phyloP scores from a whole-genome alignment of 1,284 basidiomycete genomes.

The Heterobasidion irregulare region DNA sequence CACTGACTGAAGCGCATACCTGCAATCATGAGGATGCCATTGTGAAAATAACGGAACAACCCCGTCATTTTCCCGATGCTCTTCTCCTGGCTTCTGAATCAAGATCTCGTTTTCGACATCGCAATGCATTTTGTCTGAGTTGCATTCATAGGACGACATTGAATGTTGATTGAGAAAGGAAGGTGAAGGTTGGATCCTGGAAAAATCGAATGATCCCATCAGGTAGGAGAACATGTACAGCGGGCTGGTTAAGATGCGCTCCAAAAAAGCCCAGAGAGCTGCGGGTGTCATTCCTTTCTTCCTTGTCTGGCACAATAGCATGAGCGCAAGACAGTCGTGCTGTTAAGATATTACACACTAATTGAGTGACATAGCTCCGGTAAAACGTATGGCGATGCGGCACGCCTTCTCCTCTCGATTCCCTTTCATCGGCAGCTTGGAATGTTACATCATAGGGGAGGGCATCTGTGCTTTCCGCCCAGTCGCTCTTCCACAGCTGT shows the following conservation, averaged over 20 bases:
- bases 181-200: slow-evolving; percentile 25
- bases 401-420: slow-evolving; percentile 28
- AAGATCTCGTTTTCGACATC: slow-evolving; percentile 3
- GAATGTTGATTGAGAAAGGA: slow-evolving; percentile 19
- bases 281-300: background rate
- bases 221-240: slow-evolving; percentile 18
- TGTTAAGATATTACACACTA: slow-evolving; percentile 21
- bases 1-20: slow-evolving; percentile 16
- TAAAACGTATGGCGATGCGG: slow-evolving; percentile 32
- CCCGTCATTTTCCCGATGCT: slow-evolving; percentile 36
- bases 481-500: slow-evolving; percentile 39
- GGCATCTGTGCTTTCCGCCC: slow-evolving; percentile 38
- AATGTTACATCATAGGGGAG: slow-evolving; percentile 43
- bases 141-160: background rate
- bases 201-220: slow-evolving; percentile 29
- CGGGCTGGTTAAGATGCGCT: slow-evolving; percentile 9
- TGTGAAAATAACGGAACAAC: slow-evolving; percentile 45
- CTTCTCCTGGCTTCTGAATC: slow-evolving; percentile 5
- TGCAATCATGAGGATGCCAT: slow-evolving; percentile 42
- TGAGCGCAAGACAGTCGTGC: background rate
- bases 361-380: slow-evolving; percentile 30
- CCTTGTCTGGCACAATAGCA: background rate
- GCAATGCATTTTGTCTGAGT: background rate
- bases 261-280: slow-evolving; percentile 4
- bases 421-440: slow-evolving; percentile 34